Conservation (phyloP, 495 filamentous ascomycete genomes). For the Talaromyces ruber region DNA sequence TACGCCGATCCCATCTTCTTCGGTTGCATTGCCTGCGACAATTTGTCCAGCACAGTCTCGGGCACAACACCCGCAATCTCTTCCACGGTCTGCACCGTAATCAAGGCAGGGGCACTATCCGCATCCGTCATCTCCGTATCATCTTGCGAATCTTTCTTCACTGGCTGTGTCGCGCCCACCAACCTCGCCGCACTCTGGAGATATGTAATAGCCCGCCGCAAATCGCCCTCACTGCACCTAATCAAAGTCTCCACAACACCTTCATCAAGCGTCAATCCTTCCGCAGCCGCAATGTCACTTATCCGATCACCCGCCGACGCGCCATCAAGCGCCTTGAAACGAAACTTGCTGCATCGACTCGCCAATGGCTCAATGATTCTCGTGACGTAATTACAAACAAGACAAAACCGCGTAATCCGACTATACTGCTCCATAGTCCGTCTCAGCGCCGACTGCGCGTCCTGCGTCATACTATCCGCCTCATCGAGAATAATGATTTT, state of each 20-base stretch:
- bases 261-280: slow-evolving; percentile 64
- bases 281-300: slow-evolving; percentile 68
- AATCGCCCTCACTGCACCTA: slow-evolving; percentile 81
- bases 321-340: slow-evolving; percentile 92
- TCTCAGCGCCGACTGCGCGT: slow-evolving; percentile 85
- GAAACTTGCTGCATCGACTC: slow-evolving; percentile 86
- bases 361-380: slow-evolving; percentile 95
- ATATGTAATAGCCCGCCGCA: slow-evolving; percentile 93
- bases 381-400: slow-evolving; percentile 98
- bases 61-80: slow-evolving; percentile 97
- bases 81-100: slow-evolving; percentile 74
- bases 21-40: slow-evolving; percentile 74
- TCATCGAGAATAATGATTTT: slow-evolving; percentile 98
- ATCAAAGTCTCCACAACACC: slow-evolving; percentile 80
- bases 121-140: slow-evolving; percentile 42
- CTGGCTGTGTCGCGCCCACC: slow-evolving; percentile 46
- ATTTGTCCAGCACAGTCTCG: slow-evolving; percentile 53
- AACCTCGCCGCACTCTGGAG: slow-evolving; percentile 83
- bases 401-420: slow-evolving; percentile 92
- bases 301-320: slow-evolving; percentile 66
- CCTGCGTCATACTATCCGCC: slow-evolving; percentile 97
- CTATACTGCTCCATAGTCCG: slow-evolving; percentile 97
- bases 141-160: slow-evolving; percentile 33
- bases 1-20: slow-evolving; percentile 56
- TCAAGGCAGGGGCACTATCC: slow-evolving; percentile 21